These are phyloP conservation scores for Coemansia asiatica DNA, from an alignment of 192 early-diverging fungal species.

Conservation along the genomic window DNA sequence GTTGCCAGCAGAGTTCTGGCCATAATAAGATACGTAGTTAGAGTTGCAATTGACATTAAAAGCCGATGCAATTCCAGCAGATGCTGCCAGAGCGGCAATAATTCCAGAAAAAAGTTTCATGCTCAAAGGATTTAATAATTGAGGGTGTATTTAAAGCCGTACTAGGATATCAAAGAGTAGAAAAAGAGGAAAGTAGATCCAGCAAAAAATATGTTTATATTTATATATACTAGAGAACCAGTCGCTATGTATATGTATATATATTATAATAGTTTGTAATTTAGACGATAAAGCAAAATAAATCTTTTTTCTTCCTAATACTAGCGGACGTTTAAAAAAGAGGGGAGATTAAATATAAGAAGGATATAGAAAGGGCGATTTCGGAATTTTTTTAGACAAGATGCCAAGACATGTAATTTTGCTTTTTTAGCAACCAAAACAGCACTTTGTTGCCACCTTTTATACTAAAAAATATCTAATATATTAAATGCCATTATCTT, in stretches of 20 bases:
- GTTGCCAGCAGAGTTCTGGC: slow-evolving; percentile 54
- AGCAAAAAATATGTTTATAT: too few species aligned
- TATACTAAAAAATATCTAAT: not conserved
- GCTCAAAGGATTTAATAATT: too few species aligned
- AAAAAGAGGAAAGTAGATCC: too few species aligned
- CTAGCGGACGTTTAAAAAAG: not conserved
- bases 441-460: not conserved
- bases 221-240: slow-evolving; percentile 1
- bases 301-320: not conserved
- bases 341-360: too few species aligned
- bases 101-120: slow-evolving; percentile 17
- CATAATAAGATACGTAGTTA: slow-evolving; percentile 54
- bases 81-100: slow-evolving; percentile 9
- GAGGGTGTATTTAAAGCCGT: too few species aligned
- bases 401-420: too few species aligned
- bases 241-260: not conserved
- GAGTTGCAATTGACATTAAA: slow-evolving; percentile 49
- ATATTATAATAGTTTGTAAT: not conserved
- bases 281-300: not conserved
- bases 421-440: too few species aligned
- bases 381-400: too few species aligned
- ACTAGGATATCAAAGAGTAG: too few species aligned
- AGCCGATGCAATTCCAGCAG: slow-evolving; percentile 9
- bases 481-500: not conserved
- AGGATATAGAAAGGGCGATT: too few species aligned